phyloP scores from a whole-genome alignment of 139 green algal genomes.

The Volvox reticuliferus region DNA sequence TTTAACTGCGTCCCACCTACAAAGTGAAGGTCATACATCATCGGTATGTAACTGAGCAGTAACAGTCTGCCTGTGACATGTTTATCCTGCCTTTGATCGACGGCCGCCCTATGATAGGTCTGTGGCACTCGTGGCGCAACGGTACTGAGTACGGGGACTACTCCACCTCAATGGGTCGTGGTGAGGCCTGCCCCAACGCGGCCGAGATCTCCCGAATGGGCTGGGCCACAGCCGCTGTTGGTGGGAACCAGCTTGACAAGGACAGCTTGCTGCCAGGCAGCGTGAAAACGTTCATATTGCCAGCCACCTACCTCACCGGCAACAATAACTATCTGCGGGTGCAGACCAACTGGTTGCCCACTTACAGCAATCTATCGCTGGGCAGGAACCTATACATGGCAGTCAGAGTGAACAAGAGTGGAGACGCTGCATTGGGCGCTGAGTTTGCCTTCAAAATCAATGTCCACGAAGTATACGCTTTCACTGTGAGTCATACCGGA shows the following conservation, averaged over 20 bases:
- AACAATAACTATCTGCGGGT: constrained; percentile 8
- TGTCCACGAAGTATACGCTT: constrained; percentile 5
- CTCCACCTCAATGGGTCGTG: constrained; percentile 33
- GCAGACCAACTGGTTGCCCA: not conserved
- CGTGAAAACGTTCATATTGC: constrained; percentile 3
- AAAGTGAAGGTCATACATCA: too few species aligned
- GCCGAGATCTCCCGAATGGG: constrained; percentile 29
- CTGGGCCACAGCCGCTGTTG: constrained; percentile 1
- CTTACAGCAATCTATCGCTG: not conserved
- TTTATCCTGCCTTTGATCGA: too few species aligned
- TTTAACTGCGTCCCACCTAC: too few species aligned
- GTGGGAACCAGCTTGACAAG: not conserved
- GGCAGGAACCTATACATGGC: constrained; percentile 21
- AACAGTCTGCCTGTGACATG: too few species aligned
- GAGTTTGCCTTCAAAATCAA: not conserved
- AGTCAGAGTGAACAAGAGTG: not conserved
- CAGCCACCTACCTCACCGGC: constrained; percentile 34
- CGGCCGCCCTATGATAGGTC: not conserved
- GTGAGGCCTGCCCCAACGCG: constrained; percentile 33
- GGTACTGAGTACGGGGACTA: constrained; percentile 11
- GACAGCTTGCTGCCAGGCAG: not conserved
- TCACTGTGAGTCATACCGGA: not conserved
- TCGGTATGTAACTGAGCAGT: too few species aligned
- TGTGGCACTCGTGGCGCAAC: constrained; percentile 29
- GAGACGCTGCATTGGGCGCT: not conserved